Evolutionary conservation across 2,329 filamentous ascomycete genomes (phyloP), one percentile per base, ranked within the genome.

Genomic region (Xylariaceae sp.): DNA sequence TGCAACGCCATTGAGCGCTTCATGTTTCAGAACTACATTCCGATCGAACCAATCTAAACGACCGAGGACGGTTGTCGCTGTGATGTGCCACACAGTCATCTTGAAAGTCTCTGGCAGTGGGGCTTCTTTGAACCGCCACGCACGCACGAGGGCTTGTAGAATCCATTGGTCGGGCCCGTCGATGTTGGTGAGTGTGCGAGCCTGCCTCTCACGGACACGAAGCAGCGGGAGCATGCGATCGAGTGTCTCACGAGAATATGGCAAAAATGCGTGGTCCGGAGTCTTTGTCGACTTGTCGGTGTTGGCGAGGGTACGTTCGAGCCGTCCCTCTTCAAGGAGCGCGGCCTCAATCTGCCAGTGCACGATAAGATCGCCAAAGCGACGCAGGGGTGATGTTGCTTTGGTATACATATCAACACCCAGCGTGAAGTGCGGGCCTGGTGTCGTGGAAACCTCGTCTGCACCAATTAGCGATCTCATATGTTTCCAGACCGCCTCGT

Each of bases 291-390:
- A 31, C 9, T 51, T 36, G 7, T 14, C 41, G 51, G 61, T 58
- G 34, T 53, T 66, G 53, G 63, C 58, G 5, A 77, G 66, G 19
- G 67, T 66, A n/a, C 60, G 47, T 36, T 69, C 69, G 10, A 60
- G 60, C 38, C 63, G 67, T 33, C 63, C 57, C 65, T 80, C 77
- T 57, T 76, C 70, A 9, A 72, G 61, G 31, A 88, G 69, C 10
- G 81, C 77, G 2, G 78, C 79, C 61, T 86, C 78, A 55, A 88
- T 80, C 66, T 88, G 84, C 81, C 82, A 87, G 69, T 87, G 84
- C 1, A 80, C 76, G 31, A 88, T 64, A 43, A 88, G 69, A 66
- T 88, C 85, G 5, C 73, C 69, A 67, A 79, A 87, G 41, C 85
- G 79, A 33, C 85, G 81, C n/a, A 88, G 74, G 16, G 85, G 85